Evolutionary conservation across 2,329 filamentous ascomycete genomes (phyloP).

Genomic region (Beauveria rudraprayagi): DNA sequence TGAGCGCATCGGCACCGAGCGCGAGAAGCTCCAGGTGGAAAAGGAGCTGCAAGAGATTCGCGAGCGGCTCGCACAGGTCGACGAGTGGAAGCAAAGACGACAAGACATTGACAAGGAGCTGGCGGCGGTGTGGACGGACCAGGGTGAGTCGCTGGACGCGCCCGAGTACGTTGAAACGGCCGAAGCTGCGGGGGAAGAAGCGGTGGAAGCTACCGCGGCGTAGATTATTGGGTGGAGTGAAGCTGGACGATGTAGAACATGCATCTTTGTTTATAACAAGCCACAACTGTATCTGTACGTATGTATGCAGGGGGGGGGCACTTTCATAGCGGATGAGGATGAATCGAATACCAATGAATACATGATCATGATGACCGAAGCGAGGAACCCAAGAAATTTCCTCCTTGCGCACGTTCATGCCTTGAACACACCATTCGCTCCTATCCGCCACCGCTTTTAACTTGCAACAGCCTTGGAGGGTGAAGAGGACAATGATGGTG

Average conservation of each 20-base stretch:
- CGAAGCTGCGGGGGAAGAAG: slow-evolving; percentile 3
- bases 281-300: slow-evolving; percentile 3
- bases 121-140: slow-evolving; percentile 51
- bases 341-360: neutral
- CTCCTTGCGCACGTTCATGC: neutral
- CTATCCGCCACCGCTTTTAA: neutral
- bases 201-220: neutral
- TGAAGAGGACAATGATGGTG: neutral
- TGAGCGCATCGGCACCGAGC: slow-evolving; percentile 85
- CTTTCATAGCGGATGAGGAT: neutral
- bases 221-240: neutral
- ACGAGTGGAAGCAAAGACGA: slow-evolving; percentile 70
- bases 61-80: slow-evolving; percentile 71
- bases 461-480: neutral
- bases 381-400: neutral
- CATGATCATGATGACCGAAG: neutral
- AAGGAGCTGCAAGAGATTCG: slow-evolving; percentile 80
- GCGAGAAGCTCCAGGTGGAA: slow-evolving; percentile 88
- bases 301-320: neutral
- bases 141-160: slow-evolving; percentile 39
- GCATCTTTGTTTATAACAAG: neutral
- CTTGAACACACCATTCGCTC: neutral
- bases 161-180: slow-evolving; percentile 31
- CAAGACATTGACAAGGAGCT: slow-evolving; percentile 80
- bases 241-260: neutral